Base-by-base conservation (phyloP, 768 basidiomycete species). In the Cystobasidium onofrii region DNA sequence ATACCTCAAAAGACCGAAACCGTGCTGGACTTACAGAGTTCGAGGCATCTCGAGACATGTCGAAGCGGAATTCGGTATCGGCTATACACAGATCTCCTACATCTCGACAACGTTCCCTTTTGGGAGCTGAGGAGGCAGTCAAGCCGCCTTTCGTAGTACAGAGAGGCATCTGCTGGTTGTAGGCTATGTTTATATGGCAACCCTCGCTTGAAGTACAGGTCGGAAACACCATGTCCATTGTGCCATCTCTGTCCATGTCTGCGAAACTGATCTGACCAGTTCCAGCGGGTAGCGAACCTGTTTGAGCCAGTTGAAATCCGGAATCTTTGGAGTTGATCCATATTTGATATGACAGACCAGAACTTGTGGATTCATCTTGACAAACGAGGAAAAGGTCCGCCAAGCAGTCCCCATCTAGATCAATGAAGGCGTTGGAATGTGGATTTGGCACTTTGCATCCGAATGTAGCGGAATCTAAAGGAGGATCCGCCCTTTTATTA, bases 341-440 rank as follows among this genome's bases (percentile, higher is more conserved):
- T 61, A 98, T 89, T 80, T 98, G 93, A 81, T 88, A 95, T 0
- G 85, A 86, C 17, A 80, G 85, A 85, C 29, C 80, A 80, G n/a
- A 84, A 84, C 43, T 75, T n/a, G 52, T 63, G 27, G 81, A 83
- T 0, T 86, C 85, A 73, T 88, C 86, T 74, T 88, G 85, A 80
- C 96, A 98, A 13, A 91, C 87, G 7, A 99, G 84, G 80, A 99
- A 95, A 1, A 98, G 82, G 77, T 99, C 95, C 90, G 94, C 92
- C 1, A 96, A 84, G 80, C 96, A 98, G 80, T 99, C 96, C 15
- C 96, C 96, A 75, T 98, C 87, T 44, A 99, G 83, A 78, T 99
- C 96, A 3, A 98, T 86, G 20, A 93, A 89, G 0, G 93, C 94
- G 81, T 94, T 96, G 79, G 90, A 92, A 79, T 98, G 96, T 4